phyloP scores from a whole-genome alignment of 2,329 filamentous ascomycete species.

The Corniculantispora saksenae region DNA sequence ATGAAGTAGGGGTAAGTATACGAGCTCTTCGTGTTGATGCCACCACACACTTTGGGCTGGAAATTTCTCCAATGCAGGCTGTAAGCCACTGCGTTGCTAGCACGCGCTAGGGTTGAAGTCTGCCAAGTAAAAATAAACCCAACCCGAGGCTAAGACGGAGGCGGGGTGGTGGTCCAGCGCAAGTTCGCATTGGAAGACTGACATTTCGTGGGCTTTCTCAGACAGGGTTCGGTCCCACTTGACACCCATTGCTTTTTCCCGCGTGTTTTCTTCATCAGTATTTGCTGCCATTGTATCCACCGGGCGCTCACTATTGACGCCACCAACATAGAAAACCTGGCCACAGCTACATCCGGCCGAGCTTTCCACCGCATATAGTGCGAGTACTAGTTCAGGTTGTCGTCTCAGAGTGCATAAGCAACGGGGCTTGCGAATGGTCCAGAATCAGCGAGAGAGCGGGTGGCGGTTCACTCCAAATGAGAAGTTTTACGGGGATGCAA shows the following conservation, averaged over 20 bases:
- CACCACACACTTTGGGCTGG: too few relatives aligned
- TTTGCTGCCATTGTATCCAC: background rate
- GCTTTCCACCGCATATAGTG: background rate
- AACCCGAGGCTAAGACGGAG: constrained; percentile 4
- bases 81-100: background rate
- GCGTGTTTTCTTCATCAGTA: background rate
- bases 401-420: background rate
- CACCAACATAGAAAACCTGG: background rate
- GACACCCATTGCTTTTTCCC: background rate
- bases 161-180: too few relatives aligned
- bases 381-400: background rate
- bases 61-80: background rate
- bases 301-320: constrained; percentile 12
- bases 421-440: background rate
- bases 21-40: too few relatives aligned
- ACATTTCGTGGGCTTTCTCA: too few relatives aligned
- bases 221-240: too few relatives aligned
- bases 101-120: background rate
- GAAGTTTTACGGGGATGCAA: too few relatives aligned
- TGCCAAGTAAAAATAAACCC: background rate
- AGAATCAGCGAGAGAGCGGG: background rate
- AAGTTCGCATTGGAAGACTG: too few relatives aligned
- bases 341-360: background rate
- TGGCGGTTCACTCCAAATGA: too few relatives aligned
- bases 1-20: too few relatives aligned